Evolutionary conservation across 73 alveolate species (phyloP).

Genomic region (Uronychia setigera): DNA sequence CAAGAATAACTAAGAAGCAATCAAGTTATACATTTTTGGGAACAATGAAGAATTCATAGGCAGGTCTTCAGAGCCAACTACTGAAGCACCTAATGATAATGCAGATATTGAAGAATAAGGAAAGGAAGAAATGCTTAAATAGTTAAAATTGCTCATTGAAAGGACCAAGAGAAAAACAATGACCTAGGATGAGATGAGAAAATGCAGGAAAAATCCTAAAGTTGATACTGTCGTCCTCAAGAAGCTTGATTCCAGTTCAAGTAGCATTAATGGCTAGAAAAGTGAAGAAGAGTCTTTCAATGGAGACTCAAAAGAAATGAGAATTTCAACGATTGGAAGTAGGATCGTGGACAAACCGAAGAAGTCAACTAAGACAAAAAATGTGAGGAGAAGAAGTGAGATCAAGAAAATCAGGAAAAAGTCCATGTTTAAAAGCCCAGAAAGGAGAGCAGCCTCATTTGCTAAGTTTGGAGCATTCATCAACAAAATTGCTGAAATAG

Average conservation of each 20-base stretch:
- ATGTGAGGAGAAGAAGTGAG: neutral
- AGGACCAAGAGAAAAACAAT: neutral
- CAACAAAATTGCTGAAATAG: neutral
- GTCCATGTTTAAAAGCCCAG: neutral
- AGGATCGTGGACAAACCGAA: neutral
- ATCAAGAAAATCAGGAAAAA: neutral
- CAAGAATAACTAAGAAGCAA: neutral
- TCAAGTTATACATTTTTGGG: neutral
- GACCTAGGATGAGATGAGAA: neutral
- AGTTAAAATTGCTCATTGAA: neutral
- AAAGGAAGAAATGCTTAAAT: neutral
- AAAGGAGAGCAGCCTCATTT: neutral
- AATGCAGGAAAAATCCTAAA: neutral
- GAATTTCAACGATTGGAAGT: neutral
- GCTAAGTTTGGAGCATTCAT: neutral
- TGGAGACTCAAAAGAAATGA: neutral
- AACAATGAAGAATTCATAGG: too few relatives aligned
- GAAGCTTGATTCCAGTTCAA: neutral
- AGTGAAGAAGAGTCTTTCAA: neutral
- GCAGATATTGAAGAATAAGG: neutral
- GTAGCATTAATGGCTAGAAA: neutral
- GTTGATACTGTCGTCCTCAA: neutral
- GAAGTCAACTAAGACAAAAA: neutral
- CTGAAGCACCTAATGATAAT: too few relatives aligned
- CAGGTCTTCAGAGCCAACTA: too few relatives aligned